Evolutionary conservation across 371 early-diverging fungal genomes (phyloP), one percentile per base, ranked within the genome.

Genomic region (Massospora cicadina): DNA sequence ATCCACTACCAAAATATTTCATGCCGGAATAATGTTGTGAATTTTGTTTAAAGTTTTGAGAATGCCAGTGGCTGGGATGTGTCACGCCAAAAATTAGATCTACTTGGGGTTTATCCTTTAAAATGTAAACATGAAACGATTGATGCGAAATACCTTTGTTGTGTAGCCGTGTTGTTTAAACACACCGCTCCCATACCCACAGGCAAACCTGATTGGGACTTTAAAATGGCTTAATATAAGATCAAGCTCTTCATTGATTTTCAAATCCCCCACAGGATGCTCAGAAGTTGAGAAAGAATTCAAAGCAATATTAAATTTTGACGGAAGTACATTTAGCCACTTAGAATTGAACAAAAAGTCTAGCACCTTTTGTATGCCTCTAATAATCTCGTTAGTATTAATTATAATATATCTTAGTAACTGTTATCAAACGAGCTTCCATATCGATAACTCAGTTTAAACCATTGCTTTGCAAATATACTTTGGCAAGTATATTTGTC

Each of bases 1-100:
- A 78, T 27, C 80, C 71, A 59, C 88, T 81, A 0, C 94, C 93
- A 5, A 86, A 64, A 17, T 66, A 71, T 27, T 81, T 77, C 67
- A 93, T 61, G 28, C 82, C 68, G 13, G 95, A 93, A 71, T 98
- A 98, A 70, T 98, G 96, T 33, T 81, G 76, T 12, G 84, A 85
- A 71, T 95, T 81, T 70, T 93, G 92, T 29, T 86, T 80, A 33
- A 95, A 77, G 72, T 96, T 98, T 63, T 93, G 78, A 32, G 88
- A 87, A 68, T 98, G 98, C 96, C 96, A 98, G 71, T 93, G 94
- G 66, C 85, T 85, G 24, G 96, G 87, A 72, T 95, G 91, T n/a
- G 88, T 83, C 23, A 98, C 98, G 23, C 86, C 97, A 77, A 98
- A 91, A 26, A 98, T 84, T 64, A 93, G 82, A 72, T 98, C 98